phyloP scores from a whole-genome alignment of 805 yeast genomes.

The Yarrowia deformans region DNA sequence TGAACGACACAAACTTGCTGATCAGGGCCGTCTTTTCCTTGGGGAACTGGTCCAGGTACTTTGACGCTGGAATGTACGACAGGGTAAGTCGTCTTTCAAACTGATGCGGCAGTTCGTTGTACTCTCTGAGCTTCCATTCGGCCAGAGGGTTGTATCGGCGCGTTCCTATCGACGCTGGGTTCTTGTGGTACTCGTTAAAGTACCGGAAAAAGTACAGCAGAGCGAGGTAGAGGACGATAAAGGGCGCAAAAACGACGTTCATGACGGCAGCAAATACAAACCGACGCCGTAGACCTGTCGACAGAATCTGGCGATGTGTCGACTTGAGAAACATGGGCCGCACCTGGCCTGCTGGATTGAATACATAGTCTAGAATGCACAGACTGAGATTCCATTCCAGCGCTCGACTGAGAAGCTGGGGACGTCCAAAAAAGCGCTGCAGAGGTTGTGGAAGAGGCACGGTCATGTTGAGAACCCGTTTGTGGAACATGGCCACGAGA shows the following conservation, averaged over 20 bases:
- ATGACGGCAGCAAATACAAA: slow-evolving; percentile 88
- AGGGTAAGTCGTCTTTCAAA: slow-evolving; percentile 79
- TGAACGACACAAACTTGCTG: slow-evolving; percentile 68
- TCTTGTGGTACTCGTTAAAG: slow-evolving; percentile 88
- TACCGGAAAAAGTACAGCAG: slow-evolving; percentile 86
- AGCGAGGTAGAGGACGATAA: slow-evolving; percentile 81
- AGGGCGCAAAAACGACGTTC: slow-evolving; percentile 83
- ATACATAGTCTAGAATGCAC: slow-evolving; percentile 85
- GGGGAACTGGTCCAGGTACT: slow-evolving; percentile 91
- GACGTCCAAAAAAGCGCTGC: slow-evolving; percentile 47
- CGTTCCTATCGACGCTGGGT: slow-evolving; percentile 82
- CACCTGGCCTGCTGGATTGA: slow-evolving; percentile 83
- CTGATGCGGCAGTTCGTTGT: slow-evolving; percentile 89
- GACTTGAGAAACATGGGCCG: slow-evolving; percentile 74
- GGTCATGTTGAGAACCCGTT: slow-evolving; percentile 71
- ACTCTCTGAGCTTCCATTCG: slow-evolving; percentile 93
- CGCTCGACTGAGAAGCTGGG: slow-evolving; percentile 72
- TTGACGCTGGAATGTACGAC: slow-evolving; percentile 79
- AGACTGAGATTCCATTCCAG: slow-evolving; percentile 93
- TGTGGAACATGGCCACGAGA: slow-evolving; percentile 86
- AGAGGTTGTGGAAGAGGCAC: slow-evolving; percentile 57
- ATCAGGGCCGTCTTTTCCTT: slow-evolving; percentile 68
- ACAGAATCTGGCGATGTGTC: slow-evolving; percentile 67
- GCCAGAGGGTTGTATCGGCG: slow-evolving; percentile 94
- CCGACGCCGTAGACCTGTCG: slow-evolving; percentile 75